A percentile compares a stretch with the other conserved stretches of the same genome.
Conservation (phyloP, 148 eudicot genomes). For the Heliamphora exappendiculata region DNA sequence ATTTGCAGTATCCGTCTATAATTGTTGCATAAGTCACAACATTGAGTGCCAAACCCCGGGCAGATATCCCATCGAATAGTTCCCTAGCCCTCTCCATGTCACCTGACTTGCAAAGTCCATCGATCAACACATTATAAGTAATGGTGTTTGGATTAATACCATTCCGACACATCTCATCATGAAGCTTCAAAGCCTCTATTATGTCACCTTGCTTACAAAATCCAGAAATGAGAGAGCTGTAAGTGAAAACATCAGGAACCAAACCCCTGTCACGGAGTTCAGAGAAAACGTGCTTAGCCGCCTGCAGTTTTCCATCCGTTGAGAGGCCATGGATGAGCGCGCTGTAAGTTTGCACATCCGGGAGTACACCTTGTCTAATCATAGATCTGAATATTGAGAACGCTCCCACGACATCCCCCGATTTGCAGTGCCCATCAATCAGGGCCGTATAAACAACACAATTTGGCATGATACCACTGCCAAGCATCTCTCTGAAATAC, state of each 20-base stretch:
- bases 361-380: conserved; percentile 42
- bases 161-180: conserved; percentile 48
- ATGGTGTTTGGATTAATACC: conserved; percentile 67
- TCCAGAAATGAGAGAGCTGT: conserved; percentile 70
- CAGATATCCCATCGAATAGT: conserved; percentile 41
- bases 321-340: conserved; percentile 61
- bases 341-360: conserved; percentile 51
- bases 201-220: conserved; percentile 58
- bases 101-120: conserved; percentile 69
- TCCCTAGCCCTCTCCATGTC: conserved; percentile 48
- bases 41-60: conserved; percentile 45
- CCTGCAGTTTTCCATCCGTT: conserved; percentile 54
- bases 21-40: conserved; percentile 66
- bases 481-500: conserved; percentile 63
- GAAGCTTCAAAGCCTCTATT: conserved; percentile 45
- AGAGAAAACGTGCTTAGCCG: conserved; percentile 42
- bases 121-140: conserved; percentile 68
- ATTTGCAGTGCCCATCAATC: conserved; percentile 66
- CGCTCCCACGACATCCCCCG: conserved; percentile 47
- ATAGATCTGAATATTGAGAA: conserved; percentile 41
- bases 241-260: conserved; percentile 66
- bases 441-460: conserved; percentile 45
- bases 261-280: conserved; percentile 46
- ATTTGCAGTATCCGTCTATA: conserved; percentile 75
- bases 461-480: conserved; percentile 47